These are phyloP conservation scores for Elsinoe fawcettii DNA, from an alignment of 2,329 filamentous ascomycete species.

Conservation along the genomic window DNA sequence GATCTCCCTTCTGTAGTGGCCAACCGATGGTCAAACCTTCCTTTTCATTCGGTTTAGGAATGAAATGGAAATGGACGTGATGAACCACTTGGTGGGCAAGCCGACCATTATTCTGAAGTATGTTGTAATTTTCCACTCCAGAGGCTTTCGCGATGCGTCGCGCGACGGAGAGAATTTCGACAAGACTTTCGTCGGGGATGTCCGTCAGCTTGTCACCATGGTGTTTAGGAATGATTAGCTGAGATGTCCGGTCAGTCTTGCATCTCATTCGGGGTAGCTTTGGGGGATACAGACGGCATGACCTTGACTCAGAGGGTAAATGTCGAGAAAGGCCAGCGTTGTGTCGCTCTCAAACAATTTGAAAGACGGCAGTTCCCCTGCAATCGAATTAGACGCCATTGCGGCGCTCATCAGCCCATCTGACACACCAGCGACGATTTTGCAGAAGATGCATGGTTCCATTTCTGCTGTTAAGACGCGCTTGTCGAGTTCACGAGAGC, in stretches of 20 bases:
- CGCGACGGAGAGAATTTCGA: constrained; percentile 74
- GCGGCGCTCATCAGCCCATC: no score
- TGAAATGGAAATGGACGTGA: constrained; percentile 96
- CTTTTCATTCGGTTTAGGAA: constrained; percentile 79
- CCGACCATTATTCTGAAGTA: constrained; percentile 91
- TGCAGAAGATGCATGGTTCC: constrained; percentile 88
- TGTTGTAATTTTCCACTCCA: constrained; percentile 76
- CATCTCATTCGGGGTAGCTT: neutral
- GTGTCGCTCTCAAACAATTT: constrained; percentile 95
- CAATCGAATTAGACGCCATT: neutral
- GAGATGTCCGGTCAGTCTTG: constrained; percentile 7
- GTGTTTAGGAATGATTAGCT: constrained; percentile 95
- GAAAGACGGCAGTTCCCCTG: constrained; percentile 91
- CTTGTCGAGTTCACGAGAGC: no score
- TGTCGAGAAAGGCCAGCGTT: constrained; percentile 91
- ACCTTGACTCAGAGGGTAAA: constrained; percentile 78
- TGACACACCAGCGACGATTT: constrained; percentile 78
- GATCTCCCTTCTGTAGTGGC: constrained; percentile 68
- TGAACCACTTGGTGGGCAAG: constrained; percentile 88
- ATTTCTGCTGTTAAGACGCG: no score
- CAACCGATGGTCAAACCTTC: constrained; percentile 76
- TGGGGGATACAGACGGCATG: constrained; percentile 64
- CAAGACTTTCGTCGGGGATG: constrained; percentile 80
- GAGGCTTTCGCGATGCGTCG: constrained; percentile 78
- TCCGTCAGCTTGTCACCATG: constrained; percentile 88